phyloP scores from a whole-genome alignment of 352 stramenopile species.

The Aphanomyces invadans region DNA sequence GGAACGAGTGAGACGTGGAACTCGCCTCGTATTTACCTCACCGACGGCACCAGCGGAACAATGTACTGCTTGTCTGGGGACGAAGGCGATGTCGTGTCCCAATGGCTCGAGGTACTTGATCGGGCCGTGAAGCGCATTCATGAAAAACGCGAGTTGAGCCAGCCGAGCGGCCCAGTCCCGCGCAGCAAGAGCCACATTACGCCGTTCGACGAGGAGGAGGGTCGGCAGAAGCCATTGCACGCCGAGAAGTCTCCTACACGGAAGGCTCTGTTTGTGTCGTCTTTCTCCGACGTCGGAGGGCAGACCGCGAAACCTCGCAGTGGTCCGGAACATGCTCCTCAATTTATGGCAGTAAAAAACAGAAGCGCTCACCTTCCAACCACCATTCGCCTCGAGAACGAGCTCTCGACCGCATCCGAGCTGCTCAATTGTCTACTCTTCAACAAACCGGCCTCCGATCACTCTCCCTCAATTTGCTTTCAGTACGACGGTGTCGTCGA shows the following conservation, averaged over 20 bases:
- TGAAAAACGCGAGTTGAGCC: constrained; percentile 1
- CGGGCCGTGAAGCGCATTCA: constrained; percentile 36
- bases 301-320: constrained; percentile 26
- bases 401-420: constrained; percentile 55
- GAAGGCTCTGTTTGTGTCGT: constrained; percentile 25
- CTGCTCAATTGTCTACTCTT: constrained; percentile 53
- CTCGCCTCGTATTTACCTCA: constrained; percentile 77
- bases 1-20: constrained; percentile 81
- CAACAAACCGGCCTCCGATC: constrained; percentile 27
- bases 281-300: constrained; percentile 28
- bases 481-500: constrained; percentile 43
- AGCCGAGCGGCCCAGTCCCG: not conserved
- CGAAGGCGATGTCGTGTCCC: constrained; percentile 54
- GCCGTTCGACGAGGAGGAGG: constrained; percentile 21
- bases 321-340: constrained; percentile 26
- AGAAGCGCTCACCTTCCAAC: constrained; percentile 50
- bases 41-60: constrained; percentile 55
- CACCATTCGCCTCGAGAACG: constrained; percentile 68
- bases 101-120: constrained; percentile 63
- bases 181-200: constrained; percentile 12
- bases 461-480: constrained; percentile 37
- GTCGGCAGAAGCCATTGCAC: constrained; percentile 1
- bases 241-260: constrained; percentile 6
- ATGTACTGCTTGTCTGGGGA: constrained; percentile 80
- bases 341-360: constrained; percentile 7